Evolutionary conservation across 306 rosid genomes (phyloP), one percentile per base, ranked within the genome.

Genomic region (Benincasa hispida): DNA sequence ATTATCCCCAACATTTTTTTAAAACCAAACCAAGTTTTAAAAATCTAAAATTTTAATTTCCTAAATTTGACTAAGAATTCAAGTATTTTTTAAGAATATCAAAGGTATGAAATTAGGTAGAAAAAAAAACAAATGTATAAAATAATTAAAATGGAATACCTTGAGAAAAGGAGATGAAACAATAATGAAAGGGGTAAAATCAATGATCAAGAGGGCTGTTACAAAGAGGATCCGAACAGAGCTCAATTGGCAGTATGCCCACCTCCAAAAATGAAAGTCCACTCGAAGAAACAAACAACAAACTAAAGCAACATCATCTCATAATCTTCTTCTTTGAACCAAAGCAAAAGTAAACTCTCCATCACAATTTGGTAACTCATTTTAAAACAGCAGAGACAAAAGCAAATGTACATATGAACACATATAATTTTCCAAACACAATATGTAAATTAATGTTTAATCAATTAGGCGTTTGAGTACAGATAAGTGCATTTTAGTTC

Each of bases 211-310:
- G 92, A 89, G 72, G 84, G 87, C 91, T 80, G 86, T 89, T 79
- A 81, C 90, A 90, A 92, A 92, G 91, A 89, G 96, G 84, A 83
- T 82, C 90, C 81, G 14, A 85, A 88, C 96, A 90, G 83, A 90
- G 88, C 91, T 83, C 86, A 67, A 81, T 92, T 92, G 98, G 92
- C 98, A 92, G 92, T 86, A 83, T 92, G 93, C 85, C 98, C 98
- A 92, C 98, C 98, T 92, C 98, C 98, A n/a, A n/a, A n/a, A n/a
- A n/a, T n/a, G n/a, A n/a, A n/a, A n/a, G n/a, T n/a, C n/a, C n/a
- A n/a, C n/a, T n/a, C n/a, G n/a, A n/a, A n/a, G n/a, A n/a, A n/a
- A n/a, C n/a, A n/a, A n/a, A n/a, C n/a, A n/a, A n/a, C n/a, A n/a
- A n/a, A n/a, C n/a, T n/a, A n/a, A n/a, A n/a, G n/a, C n/a, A n/a